phyloP scores from a whole-genome alignment of 805 yeast species.

The Yamadazyma laniorum region DNA sequence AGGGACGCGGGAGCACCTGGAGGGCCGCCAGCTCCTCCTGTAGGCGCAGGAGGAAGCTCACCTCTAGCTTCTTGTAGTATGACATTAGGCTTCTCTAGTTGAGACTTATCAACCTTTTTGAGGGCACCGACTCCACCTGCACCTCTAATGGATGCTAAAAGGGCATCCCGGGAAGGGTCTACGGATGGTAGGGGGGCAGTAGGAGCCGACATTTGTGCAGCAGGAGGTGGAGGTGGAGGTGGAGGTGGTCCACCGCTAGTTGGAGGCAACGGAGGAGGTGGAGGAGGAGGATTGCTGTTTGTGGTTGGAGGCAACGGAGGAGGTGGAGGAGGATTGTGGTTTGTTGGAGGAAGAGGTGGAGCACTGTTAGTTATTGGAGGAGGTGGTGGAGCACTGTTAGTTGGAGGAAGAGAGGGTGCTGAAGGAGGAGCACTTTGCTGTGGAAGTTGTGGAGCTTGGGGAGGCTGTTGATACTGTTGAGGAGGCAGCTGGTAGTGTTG shows the following conservation, averaged over 20 bases:
- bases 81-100: constrained; percentile 75
- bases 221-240: constrained; percentile 20
- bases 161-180: constrained; percentile 71
- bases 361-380: no score
- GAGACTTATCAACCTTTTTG: constrained; percentile 77
- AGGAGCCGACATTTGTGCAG: constrained; percentile 15
- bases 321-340: constrained; percentile 21
- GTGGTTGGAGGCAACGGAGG: constrained; percentile 21
- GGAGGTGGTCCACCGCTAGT: constrained; percentile 15
- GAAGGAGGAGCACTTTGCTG: constrained; percentile 6
- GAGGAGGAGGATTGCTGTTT: constrained; percentile 20
- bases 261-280: constrained; percentile 23
- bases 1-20: constrained; percentile 61
- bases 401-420: constrained; percentile 13
- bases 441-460: constrained; percentile 4
- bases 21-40: constrained; percentile 30
- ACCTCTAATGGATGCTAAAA: constrained; percentile 81
- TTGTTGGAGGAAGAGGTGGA: constrained; percentile 13
- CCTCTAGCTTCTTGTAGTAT: constrained; percentile 71
- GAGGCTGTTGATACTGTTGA: constrained; percentile 5
- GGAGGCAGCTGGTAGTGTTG: constrained; percentile 6
- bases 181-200: constrained; percentile 29
- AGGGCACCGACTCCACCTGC: constrained; percentile 74
- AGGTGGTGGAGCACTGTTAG: constrained; percentile 13
- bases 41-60: constrained; percentile 32